Percentiles rank a stretch among this genome's conserved stretches.
phyloP scores from a whole-genome alignment of 352 stramenopile genomes.

The Phytophthora citrophthora region DNA sequence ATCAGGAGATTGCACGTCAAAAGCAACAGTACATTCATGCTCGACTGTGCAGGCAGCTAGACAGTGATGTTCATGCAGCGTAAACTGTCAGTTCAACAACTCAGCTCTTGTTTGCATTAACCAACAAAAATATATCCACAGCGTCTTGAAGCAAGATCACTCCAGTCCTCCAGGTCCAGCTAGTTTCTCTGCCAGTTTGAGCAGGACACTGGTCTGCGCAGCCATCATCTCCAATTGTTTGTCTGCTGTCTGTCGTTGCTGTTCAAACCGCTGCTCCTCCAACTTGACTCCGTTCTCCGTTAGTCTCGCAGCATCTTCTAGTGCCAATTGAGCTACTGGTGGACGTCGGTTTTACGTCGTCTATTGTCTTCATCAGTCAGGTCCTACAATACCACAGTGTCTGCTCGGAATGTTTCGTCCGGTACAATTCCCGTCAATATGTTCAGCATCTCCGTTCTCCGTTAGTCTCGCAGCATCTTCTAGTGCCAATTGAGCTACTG shows the following conservation, averaged over 20 bases:
- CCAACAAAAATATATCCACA: constrained; percentile 11
- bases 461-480: constrained; percentile 22
- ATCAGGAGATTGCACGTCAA: constrained; percentile 57
- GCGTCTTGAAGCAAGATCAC: background rate
- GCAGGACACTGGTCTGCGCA: constrained; percentile 33
- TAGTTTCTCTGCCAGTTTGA: constrained; percentile 33
- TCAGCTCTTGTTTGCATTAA: background rate
- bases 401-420: no score
- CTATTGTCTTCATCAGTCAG: constrained; percentile 28
- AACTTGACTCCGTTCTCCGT: constrained; percentile 24
- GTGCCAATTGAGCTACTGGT: constrained; percentile 10
- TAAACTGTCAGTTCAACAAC: background rate
- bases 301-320: constrained; percentile 25
- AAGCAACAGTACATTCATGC: constrained; percentile 47
- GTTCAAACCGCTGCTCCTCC: constrained; percentile 35
- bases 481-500: constrained; percentile 17
- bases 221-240: constrained; percentile 40
- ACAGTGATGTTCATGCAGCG: constrained; percentile 19
- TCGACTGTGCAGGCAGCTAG: constrained; percentile 17
- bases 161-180: background rate
- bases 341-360: constrained; percentile 16
- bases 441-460: constrained; percentile 1
- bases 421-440: no score
- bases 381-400: constrained; percentile 17
- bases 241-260: constrained; percentile 28